These are phyloP conservation scores for Mitragyna speciosa DNA, from an alignment of 257 asterid genomes.

Conservation along the genomic window DNA sequence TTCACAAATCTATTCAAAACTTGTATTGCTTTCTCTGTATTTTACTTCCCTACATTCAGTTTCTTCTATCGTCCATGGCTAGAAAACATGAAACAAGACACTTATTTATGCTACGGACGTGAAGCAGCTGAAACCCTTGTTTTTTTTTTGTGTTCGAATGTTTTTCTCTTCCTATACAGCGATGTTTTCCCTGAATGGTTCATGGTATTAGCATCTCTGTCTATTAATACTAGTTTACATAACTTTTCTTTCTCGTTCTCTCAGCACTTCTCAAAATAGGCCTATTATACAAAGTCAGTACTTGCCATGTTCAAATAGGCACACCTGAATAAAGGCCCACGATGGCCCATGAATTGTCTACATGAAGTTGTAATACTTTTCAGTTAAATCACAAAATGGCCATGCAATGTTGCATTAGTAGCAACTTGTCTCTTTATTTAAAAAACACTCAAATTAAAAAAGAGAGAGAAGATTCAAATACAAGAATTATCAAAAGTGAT, in stretches of 20 bases:
- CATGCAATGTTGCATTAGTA: no score
- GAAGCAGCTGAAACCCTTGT: not conserved
- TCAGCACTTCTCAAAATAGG: not conserved
- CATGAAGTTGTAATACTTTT: no score
- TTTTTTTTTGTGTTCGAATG: not conserved
- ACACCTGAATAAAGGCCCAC: no score
- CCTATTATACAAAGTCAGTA: no score
- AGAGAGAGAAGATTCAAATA: no score
- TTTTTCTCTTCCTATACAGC: not conserved
- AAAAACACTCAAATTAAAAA: no score
- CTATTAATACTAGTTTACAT: no score
- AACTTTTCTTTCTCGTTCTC: not conserved
- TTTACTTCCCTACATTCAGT: not conserved
- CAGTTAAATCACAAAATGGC: no score
- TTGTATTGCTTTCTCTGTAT: slow-evolving; percentile 3
- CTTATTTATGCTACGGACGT: not conserved
- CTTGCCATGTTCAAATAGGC: no score
- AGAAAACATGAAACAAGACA: slow-evolving; percentile 2
- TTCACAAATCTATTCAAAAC: not conserved
- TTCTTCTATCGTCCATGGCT: slow-evolving; percentile 3
- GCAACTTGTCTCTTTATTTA: no score
- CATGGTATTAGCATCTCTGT: not conserved
- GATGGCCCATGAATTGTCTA: no score
- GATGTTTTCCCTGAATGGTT: not conserved
- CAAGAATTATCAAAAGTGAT: no score